Percentiles rank a stretch among this genome's conserved stretches.
Evolutionary conservation across 805 yeast species (phyloP).

Genomic region (Wickerhamiella musiphila): DNA sequence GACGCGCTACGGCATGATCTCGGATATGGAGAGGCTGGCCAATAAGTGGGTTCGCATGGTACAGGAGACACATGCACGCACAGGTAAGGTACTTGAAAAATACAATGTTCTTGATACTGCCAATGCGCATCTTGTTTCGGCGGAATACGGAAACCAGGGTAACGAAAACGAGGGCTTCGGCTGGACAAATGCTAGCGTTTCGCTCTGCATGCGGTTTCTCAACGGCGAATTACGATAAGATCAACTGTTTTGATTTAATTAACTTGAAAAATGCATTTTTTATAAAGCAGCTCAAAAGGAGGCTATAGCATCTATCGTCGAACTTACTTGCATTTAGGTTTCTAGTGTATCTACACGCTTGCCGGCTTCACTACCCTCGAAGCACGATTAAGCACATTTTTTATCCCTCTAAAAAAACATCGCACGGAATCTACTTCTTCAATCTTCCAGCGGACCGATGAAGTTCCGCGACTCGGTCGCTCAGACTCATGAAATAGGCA

Average conservation of each 20-base stretch:
- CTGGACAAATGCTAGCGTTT: conserved; percentile 86
- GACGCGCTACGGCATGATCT: conserved; percentile 46
- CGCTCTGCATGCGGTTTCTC: conserved; percentile 52
- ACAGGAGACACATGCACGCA: conserved; percentile 76
- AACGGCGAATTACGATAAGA: conserved; percentile 45
- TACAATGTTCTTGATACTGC: conserved; percentile 73
- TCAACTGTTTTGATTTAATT: no score
- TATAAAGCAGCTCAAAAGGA: no score
- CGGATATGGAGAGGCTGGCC: conserved; percentile 49
- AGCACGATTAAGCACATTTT: no score
- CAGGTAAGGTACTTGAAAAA: conserved; percentile 90
- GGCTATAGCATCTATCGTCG: no score
- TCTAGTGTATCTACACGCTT: no score
- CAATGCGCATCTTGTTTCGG: conserved; percentile 82
- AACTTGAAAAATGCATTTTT: no score
- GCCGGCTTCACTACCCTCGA: no score
- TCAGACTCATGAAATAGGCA: conserved; percentile 49
- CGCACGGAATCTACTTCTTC: no score
- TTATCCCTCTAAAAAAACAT: no score
- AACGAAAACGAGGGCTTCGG: conserved; percentile 95
- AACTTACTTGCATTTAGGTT: no score
- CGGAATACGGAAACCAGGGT: conserved; percentile 96
- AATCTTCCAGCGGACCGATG: conserved; percentile 29
- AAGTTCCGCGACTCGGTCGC: conserved; percentile 53
- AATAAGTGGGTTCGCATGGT: conserved; percentile 83